Evolutionary conservation across 441 rosid genomes (phyloP), one percentile per base, ranked within the genome.

Genomic region (Populus hybrid): DNA sequence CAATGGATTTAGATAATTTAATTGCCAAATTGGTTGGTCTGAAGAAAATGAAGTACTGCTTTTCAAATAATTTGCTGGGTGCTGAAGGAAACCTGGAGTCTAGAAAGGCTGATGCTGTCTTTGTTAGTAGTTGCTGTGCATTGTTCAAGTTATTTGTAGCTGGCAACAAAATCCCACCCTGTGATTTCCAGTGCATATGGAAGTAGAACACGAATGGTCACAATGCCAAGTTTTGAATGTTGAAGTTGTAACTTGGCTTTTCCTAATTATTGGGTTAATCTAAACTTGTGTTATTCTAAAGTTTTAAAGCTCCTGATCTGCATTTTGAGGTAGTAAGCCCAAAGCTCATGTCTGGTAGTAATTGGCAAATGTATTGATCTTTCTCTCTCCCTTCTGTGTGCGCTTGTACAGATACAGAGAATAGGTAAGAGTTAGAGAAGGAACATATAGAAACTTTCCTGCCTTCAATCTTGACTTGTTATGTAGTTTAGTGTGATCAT

Each of bases 101-200:
- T n/a, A 30, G n/a, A 40, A 28, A 8, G 35, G 30, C 12, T 7
- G 28, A 3, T 72, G 38, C 20, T 42, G 21, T 36, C 50, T 54
- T 46, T 7, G 54, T 77, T 72, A 32, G 32, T 65, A 23, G 18
- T 30, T 40, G 11, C n/a, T 32, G 71, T 72, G 28, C 28, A 9
- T 34, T 34, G 40, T 73, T 68, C 63, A 73, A 24, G 57, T 26
- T 42, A 38, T 26, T 64, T 71, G 28, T 38, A 40, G 69, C 80
- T 32, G 66, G 12, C 32, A 76, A 67, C 18, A 50, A 30, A 46
- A 67, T 76, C 73, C 67, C 32, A 12, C 10, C 7, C 64, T 18
- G 26, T 23, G 10, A 3, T 24, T 40, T 24, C 20, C 18, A 4
- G 30, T 18, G 36, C 5, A 8, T 28, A 30, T 20, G 59, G 8